These are phyloP conservation scores for Orbilia brochopaga DNA, from an alignment of 2,329 filamentous ascomycete species.

Conservation along the genomic window DNA sequence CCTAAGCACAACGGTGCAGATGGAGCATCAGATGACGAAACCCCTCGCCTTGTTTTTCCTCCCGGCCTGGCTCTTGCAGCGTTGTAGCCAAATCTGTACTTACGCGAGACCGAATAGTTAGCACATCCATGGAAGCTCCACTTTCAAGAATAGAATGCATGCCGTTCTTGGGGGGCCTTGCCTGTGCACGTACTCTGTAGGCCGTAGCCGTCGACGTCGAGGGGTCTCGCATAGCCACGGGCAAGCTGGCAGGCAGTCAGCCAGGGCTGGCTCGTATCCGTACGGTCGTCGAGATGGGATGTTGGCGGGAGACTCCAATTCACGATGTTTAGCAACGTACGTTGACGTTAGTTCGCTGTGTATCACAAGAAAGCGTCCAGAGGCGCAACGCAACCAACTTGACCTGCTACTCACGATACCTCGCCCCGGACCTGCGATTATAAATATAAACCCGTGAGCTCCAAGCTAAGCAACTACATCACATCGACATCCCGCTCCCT, in stretches of 20 bases:
- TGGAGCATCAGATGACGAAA: constrained; percentile 27
- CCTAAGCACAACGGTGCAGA: constrained; percentile 12
- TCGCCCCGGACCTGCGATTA: not conserved
- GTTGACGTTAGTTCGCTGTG: too few species aligned
- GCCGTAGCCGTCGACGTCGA: not conserved
- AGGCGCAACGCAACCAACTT: too few species aligned
- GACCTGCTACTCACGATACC: not conserved
- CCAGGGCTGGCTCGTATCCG: not conserved
- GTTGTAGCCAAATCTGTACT: constrained; percentile 8
- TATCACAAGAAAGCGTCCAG: not conserved
- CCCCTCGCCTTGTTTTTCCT: constrained; percentile 10
- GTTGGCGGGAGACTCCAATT: constrained; percentile 7
- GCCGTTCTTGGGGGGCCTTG: not conserved
- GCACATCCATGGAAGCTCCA: not conserved
- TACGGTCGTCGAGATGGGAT: not conserved
- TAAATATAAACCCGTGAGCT: not conserved
- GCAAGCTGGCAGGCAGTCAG: not conserved
- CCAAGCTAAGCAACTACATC: constrained; percentile 2
- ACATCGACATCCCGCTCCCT: not conserved
- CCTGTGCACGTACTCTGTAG: not conserved
- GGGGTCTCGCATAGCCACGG: not conserved
- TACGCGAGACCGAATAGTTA: constrained; percentile 1
- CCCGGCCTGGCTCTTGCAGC: constrained; percentile 6
- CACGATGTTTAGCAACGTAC: constrained; percentile 32
- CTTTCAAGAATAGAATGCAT: constrained; percentile 1